Percentiles rank a stretch among this genome's conserved stretches.
phyloP scores from a whole-genome alignment of 2,329 filamentous ascomycete genomes.

The Bisporella sp. region DNA sequence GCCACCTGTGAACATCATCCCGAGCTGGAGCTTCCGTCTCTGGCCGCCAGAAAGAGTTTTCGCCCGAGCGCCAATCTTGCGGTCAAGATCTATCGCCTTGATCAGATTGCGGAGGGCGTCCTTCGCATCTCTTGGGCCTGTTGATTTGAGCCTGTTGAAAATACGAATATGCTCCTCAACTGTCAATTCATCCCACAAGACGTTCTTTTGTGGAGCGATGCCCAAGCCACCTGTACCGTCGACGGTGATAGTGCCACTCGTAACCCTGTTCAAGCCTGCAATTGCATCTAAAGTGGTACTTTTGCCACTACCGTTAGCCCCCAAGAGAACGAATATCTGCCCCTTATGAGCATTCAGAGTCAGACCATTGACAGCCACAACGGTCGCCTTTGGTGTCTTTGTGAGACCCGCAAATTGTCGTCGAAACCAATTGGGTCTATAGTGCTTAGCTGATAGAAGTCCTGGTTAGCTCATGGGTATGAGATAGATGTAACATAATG shows the following conservation, averaged over 20 bases:
- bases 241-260: constrained; percentile 69
- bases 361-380: constrained; percentile 72
- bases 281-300: constrained; percentile 85
- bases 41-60: constrained; percentile 84
- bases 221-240: constrained; percentile 75
- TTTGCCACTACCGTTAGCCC: constrained; percentile 87
- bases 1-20: constrained; percentile 92
- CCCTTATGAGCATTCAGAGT: constrained; percentile 66
- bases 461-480: too few species aligned
- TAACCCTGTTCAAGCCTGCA: constrained; percentile 71
- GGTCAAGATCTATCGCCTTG: constrained; percentile 62
- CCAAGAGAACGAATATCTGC: constrained; percentile 79
- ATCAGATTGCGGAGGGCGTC: constrained; percentile 58
- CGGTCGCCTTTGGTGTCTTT: constrained; percentile 47
- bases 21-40: constrained; percentile 85
- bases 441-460: constrained; percentile 43
- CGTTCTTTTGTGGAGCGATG: constrained; percentile 88
- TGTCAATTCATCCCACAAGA: constrained; percentile 84
- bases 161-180: constrained; percentile 79
- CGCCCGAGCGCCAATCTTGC: constrained; percentile 65
- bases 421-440: constrained; percentile 57
- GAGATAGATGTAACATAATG: too few species aligned
- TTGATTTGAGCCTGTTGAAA: constrained; percentile 76
- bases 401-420: constrained; percentile 31
- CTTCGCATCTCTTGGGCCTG: constrained; percentile 45